Evolutionary conservation across 805 yeast species (phyloP), one percentile per base, ranked within the genome.

Genomic region (Saccharomycopsis sp.): DNA sequence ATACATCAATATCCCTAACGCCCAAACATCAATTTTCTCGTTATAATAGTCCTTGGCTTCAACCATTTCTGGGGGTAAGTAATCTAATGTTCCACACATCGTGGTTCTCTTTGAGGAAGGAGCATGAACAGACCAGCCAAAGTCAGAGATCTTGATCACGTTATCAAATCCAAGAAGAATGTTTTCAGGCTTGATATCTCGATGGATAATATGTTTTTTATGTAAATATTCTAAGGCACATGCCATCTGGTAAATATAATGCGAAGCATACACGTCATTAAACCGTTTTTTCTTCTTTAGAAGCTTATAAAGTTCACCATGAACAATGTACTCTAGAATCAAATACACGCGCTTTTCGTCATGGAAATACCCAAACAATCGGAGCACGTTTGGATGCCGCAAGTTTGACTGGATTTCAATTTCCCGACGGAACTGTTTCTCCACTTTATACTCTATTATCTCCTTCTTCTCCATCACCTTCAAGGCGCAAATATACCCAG

Each of bases 171-270:
- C 89, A 9, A 93, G 74, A 50, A 93, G 72, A 53, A 93, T 87
- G 66, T 93, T 93, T 69, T 93, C 98, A 0, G 97, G 97, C 70
- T 93, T 93, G 63, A 93, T 82, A 68, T 93, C 98, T 60, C 98
- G 78, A 68, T 93, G 98, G 29, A 92, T 87, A 51, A 93, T 83
- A 63, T 85, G 82, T 65, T 85, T 87, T 41, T 79, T 73, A 70
- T 93, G 97, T 63, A 93, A 74, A 67, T 90, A 89, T 8, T 76
- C 70, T 53, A 93, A 78, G 0, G 96, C 97, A 44, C 79, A 78
- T 0, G 97, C 86, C 70, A 91, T 86, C 69, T 93, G 97, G 62
- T 75, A 83, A 3, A 90, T 83, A 70, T 88, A 92, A 66, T 82
- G 78, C 0, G 94, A 85, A 0, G 97, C 96, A 5, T 80, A 74